Percentiles rank a stretch among this genome's conserved stretches.
These are phyloP conservation scores for Aspergillus bridgeri DNA, from an alignment of 495 filamentous ascomycete species.

Conservation along the genomic window DNA sequence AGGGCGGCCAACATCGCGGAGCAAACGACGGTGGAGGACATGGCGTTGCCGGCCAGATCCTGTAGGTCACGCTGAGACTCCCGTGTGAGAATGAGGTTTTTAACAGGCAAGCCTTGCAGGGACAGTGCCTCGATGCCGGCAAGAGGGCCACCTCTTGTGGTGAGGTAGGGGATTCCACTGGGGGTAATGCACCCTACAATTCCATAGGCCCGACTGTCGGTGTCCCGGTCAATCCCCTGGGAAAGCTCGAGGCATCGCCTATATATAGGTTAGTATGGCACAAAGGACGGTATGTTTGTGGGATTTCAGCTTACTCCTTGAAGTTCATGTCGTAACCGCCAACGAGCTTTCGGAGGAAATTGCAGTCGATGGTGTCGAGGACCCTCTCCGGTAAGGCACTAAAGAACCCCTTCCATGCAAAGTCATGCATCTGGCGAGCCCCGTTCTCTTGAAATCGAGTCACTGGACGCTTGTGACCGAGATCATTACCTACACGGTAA, in stretches of 20 bases:
- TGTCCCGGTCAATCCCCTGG: conserved; percentile 68
- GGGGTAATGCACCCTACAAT: conserved; percentile 72
- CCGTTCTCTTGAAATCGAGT: conserved; percentile 56
- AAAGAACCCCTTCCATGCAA: conserved; percentile 49
- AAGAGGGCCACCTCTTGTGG: conserved; percentile 59
- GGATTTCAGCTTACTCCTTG: conserved; percentile 51
- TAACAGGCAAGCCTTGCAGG: conserved; percentile 69
- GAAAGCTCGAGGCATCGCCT: conserved; percentile 64
- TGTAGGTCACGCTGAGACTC: conserved; percentile 64
- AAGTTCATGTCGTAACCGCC: conserved; percentile 55
- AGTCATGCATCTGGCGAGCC: conserved; percentile 50
- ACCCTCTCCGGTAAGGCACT: conserved; percentile 52
- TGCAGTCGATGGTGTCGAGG: conserved; percentile 66
- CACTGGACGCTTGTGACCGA: conserved; percentile 53
- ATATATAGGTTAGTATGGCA: background rate
- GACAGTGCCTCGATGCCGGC: conserved; percentile 63
- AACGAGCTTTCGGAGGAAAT: conserved; percentile 44
- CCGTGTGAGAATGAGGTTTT: conserved; percentile 57
- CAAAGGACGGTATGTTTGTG: background rate
- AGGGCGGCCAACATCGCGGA: conserved; percentile 55
- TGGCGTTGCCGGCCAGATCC: conserved; percentile 80
- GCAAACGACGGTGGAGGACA: conserved; percentile 73
- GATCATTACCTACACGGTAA: conserved; percentile 39
- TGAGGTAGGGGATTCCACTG: conserved; percentile 58
- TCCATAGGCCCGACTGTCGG: conserved; percentile 48